Conservation (phyloP, 106 monocot species). For the Triglochin maritima region DNA sequence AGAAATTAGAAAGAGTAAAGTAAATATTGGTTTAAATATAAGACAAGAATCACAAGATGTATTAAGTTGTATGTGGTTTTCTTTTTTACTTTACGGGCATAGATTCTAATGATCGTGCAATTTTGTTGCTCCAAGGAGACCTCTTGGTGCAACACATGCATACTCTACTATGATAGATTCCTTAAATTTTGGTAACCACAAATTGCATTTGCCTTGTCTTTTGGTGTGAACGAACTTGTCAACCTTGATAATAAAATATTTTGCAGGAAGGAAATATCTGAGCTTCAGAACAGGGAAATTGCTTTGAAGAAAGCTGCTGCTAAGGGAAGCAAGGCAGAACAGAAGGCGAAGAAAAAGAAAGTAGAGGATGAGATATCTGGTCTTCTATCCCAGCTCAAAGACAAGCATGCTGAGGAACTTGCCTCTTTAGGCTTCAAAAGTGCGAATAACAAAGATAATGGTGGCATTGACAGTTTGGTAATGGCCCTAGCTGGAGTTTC, state of each 20-base stretch:
- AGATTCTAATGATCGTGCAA: background rate
- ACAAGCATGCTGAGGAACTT: conserved; percentile 45
- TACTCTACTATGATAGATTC: background rate
- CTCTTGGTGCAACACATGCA: background rate
- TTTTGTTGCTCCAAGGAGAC: background rate
- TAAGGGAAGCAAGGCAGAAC: conserved; percentile 78
- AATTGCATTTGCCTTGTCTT: background rate
- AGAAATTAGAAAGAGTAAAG: too few relatives aligned
- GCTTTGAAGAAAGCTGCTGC: conserved; percentile 56
- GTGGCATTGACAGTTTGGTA: conserved; percentile 34
- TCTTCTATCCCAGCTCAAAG: conserved; percentile 34
- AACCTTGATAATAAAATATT: background rate
- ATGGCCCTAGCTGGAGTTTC: conserved; percentile 62
- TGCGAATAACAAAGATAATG: conserved; percentile 21
- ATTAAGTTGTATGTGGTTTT: background rate
- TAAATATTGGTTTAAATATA: too few relatives aligned
- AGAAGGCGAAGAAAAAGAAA: conserved; percentile 77
- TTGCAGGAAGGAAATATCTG: conserved; percentile 36
- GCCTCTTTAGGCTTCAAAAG: conserved; percentile 35
- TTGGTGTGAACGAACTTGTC: background rate
- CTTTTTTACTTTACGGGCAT: background rate
- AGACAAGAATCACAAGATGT: too few relatives aligned
- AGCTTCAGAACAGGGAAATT: conserved; percentile 53
- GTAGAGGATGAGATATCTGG: conserved; percentile 54
- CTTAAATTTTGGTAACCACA: background rate